Conservation (phyloP, 2,329 filamentous ascomycete species). For the Phaeosphaeriaceae sp. region DNA sequence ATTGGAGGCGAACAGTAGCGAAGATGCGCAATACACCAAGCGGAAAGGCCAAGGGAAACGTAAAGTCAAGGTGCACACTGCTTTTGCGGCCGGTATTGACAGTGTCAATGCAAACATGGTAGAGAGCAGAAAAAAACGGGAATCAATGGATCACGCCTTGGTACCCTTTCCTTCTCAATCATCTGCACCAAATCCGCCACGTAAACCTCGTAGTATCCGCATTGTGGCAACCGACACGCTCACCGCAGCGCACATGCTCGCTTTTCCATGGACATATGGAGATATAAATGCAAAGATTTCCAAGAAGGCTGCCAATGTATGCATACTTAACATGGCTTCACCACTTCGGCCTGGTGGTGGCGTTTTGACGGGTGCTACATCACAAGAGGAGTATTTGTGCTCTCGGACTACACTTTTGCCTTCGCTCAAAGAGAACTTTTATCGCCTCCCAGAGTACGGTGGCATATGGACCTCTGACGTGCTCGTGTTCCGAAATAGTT, state of each 20-base stretch:
- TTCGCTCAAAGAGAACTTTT: conserved; percentile 64
- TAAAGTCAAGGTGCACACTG: conserved; percentile 26
- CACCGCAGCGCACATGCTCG: conserved; percentile 55
- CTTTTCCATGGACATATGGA: conserved; percentile 15
- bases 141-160: conserved; percentile 16
- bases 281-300: neutral
- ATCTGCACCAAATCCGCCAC: neutral
- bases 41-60: conserved; percentile 43
- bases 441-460: conserved; percentile 65
- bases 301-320: conserved; percentile 51
- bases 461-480: conserved; percentile 65
- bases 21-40: conserved; percentile 35
- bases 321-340: conserved; percentile 69
- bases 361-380: conserved; percentile 64
- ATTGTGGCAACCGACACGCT: conserved; percentile 62
- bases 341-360: conserved; percentile 67
- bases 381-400: conserved; percentile 68
- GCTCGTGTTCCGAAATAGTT: conserved; percentile 60
- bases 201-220: conserved; percentile 47
- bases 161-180: conserved; percentile 6
- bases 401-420: conserved; percentile 65
- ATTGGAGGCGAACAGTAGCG: conserved; percentile 1
- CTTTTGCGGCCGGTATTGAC: conserved; percentile 6
- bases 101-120: conserved; percentile 8
- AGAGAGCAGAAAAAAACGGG: conserved; percentile 15